phyloP scores from a whole-genome alignment of 1,139 yeast species.

The Candida sanyaensis region DNA sequence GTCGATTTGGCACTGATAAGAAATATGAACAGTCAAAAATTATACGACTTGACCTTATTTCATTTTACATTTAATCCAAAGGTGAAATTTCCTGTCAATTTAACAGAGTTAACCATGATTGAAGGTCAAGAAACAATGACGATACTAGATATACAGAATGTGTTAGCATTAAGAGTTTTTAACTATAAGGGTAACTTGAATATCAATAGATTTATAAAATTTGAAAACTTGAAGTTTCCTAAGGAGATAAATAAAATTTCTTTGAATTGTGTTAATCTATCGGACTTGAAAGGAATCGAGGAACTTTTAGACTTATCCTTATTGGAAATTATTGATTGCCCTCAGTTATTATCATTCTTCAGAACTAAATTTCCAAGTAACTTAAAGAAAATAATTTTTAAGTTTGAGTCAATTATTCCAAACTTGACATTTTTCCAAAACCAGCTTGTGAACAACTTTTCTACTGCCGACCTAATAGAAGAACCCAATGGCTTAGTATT shows the following conservation, averaged over 20 bases:
- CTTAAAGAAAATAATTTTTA: slow-evolving; percentile 4
- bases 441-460: neutral
- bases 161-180: slow-evolving; percentile 4
- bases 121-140: slow-evolving; percentile 2
- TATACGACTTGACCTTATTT: slow-evolving; percentile 5
- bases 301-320: neutral
- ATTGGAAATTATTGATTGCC: slow-evolving; percentile 12
- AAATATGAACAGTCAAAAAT: neutral
- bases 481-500: neutral
- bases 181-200: slow-evolving; percentile 10
- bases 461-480: neutral
- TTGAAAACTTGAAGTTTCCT: slow-evolving; percentile 7
- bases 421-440: slow-evolving; percentile 4
- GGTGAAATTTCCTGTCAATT: neutral
- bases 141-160: slow-evolving; percentile 2
- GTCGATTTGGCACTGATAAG: slow-evolving; percentile 1
- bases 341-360: slow-evolving; percentile 9
- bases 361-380: slow-evolving; percentile 8
- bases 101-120: slow-evolving; percentile 4
- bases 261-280: slow-evolving; percentile 8
- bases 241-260: slow-evolving; percentile 1
- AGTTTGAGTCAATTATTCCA: slow-evolving; percentile 2
- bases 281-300: slow-evolving; percentile 7
- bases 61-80: neutral
- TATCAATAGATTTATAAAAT: slow-evolving; percentile 2